These are phyloP conservation scores for Myxozyma melibiosi DNA, from an alignment of 805 yeast species.

Conservation along the genomic window DNA sequence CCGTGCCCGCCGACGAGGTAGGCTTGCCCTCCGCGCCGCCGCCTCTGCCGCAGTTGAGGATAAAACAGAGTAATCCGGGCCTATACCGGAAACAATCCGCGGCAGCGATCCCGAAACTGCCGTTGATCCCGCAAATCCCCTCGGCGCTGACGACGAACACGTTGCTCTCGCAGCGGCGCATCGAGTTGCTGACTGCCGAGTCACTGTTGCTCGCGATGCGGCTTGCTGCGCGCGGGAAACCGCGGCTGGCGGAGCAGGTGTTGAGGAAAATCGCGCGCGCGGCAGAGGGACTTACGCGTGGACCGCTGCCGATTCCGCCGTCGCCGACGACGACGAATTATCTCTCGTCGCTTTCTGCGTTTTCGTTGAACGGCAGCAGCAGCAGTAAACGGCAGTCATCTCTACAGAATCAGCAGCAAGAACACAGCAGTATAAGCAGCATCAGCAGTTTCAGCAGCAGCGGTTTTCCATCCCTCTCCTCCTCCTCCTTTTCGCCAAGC, in stretches of 20 bases:
- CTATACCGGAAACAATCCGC: background rate
- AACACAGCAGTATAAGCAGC: background rate
- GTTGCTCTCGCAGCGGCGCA: constrained; percentile 20
- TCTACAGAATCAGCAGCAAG: background rate
- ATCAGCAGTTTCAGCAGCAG: background rate
- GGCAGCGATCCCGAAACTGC: background rate
- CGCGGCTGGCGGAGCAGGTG: constrained; percentile 10
- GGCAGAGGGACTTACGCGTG: constrained; percentile 14
- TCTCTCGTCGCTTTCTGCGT: background rate
- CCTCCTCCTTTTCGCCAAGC: too few relatives aligned
- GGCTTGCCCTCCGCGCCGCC: background rate
- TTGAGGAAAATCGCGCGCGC: constrained; percentile 13
- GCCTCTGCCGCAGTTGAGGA: background rate
- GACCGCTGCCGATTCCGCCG: constrained; percentile 16
- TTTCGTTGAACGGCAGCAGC: background rate
- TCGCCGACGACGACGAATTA: background rate
- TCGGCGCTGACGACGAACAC: constrained; percentile 1
- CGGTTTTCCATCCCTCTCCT: too few relatives aligned
- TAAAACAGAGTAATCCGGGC: background rate
- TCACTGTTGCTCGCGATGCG: constrained; percentile 6
- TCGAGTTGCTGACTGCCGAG: constrained; percentile 21
- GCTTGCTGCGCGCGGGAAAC: constrained; percentile 14
- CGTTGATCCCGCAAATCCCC: background rate
- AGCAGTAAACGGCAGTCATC: background rate
- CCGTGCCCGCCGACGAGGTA: background rate